These are phyloP conservation scores for Holtermannia corniformis DNA, from an alignment of 768 basidiomycete genomes.

Conservation along the genomic window DNA sequence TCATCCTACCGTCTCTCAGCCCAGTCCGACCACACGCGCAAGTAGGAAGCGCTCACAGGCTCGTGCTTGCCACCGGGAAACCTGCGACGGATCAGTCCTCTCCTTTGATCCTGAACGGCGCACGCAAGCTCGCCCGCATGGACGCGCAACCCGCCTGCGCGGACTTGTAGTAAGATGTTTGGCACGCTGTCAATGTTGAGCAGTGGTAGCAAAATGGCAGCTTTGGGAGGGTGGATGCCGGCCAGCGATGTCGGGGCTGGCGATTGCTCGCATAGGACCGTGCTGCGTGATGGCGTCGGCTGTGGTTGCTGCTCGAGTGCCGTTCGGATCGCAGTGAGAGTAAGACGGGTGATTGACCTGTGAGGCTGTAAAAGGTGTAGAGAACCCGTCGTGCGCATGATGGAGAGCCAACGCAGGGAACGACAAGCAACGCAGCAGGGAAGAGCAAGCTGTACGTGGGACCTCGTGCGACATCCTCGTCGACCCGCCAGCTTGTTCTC, in stretches of 20 bases:
- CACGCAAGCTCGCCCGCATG: slow-evolving; percentile 40
- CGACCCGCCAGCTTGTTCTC: no score
- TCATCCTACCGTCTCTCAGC: not conserved
- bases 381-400: no score
- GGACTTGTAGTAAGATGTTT: slow-evolving; percentile 29
- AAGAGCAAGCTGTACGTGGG: no score
- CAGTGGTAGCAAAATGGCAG: slow-evolving; percentile 36
- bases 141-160: slow-evolving; percentile 25
- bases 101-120: no score
- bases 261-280: slow-evolving; percentile 1
- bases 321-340: slow-evolving; percentile 6
- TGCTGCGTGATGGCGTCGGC: slow-evolving; percentile 10
- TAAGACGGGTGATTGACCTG: slow-evolving; percentile 15
- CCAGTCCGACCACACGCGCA: not conserved
- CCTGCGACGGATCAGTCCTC: slow-evolving; percentile 13
- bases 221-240: slow-evolving; percentile 14
- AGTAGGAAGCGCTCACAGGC: slow-evolving; percentile 11
- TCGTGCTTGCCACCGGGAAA: slow-evolving; percentile 40
- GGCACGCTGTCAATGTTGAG: slow-evolving; percentile 25
- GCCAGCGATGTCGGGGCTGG: not conserved
- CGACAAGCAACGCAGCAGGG: no score
- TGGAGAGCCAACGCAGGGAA: no score
- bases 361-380: no score
- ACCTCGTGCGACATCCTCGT: no score
- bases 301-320: slow-evolving; percentile 10